Base-by-base conservation (phyloP, 805 yeast genomes). In the Pichia rugopelliculosa region DNA sequence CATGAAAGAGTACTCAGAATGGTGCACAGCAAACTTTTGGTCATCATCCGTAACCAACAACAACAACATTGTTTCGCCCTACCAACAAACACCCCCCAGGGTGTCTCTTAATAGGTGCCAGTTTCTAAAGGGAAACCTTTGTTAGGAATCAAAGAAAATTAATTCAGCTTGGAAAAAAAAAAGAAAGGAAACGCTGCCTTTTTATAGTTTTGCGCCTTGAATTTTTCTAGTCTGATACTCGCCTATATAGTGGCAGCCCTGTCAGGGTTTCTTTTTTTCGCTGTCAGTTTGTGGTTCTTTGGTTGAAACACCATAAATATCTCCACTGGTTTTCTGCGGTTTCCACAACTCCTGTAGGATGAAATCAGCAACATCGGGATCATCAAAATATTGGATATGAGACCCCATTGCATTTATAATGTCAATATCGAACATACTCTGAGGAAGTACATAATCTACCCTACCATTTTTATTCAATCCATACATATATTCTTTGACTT, bases 311-410 rank as follows among this genome's bases (percentile, higher is more conserved):
- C 38, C 38, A 6, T 33, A n/a, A 8, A 33, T 15, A 8, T 21
- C 21, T 9, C 17, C 30, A 37, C n/a, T 8, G 26, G 26, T 23
- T 41, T 6, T 11, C 12, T n/a, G 12, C 5, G 36, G 30, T 34
- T 50, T 47, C 63, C 61, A 60, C 9, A 84, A 60, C 59, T 88
- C 89, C 41, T 70, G 22, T 60, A 90, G 64, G 6, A 91, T 63
- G 56, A 91, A 90, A 1, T 83, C 84, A 0, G 95, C 89, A 34
- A 91, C 80, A 57, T 89, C 89, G 44, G 79, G 74, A 56, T 88
- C 95, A 59, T 88, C 96, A 61, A 91, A 83, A 62, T 91, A 91
- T 41, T 87, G 80, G 13, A 87, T 80, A 64, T 91, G 99, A 0
- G 98, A 93, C 43, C 86, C 86, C 9, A 91, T 30, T 0, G 96